These are phyloP conservation scores for Trichoderma koningii DNA, from an alignment of 2,329 filamentous ascomycete genomes.

Conservation along the genomic window DNA sequence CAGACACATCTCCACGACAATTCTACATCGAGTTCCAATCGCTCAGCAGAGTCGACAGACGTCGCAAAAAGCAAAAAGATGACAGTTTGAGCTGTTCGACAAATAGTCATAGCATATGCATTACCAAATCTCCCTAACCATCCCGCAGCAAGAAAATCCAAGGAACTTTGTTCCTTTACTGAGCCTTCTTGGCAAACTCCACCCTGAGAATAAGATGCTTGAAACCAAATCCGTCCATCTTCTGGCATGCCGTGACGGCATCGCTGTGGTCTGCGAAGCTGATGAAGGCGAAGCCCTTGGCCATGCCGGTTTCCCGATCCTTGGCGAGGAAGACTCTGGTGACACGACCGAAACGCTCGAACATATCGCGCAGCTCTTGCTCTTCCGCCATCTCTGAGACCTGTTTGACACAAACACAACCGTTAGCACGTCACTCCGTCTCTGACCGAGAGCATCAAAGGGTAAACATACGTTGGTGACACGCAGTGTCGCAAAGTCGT, in stretches of 20 bases:
- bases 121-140: slow-evolving; percentile 36
- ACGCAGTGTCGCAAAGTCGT: slow-evolving; percentile 92
- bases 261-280: slow-evolving; percentile 89
- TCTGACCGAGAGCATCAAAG: background rate
- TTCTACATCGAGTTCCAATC: background rate
- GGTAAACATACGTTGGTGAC: slow-evolving; percentile 79
- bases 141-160: slow-evolving; percentile 38
- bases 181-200: slow-evolving; percentile 80
- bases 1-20: background rate
- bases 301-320: slow-evolving; percentile 91
- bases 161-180: slow-evolving; percentile 35
- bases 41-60: background rate
- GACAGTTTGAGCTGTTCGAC: slow-evolving; percentile 24
- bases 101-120: slow-evolving; percentile 28
- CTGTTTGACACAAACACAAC: slow-evolving; percentile 46
- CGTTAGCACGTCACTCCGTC: background rate
- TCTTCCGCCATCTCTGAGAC: slow-evolving; percentile 98
- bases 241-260: slow-evolving; percentile 88
- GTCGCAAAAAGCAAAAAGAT: background rate
- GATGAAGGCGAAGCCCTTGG: slow-evolving; percentile 99
- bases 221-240: slow-evolving; percentile 96
- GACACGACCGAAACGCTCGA: slow-evolving; percentile 94
- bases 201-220: slow-evolving; percentile 84
- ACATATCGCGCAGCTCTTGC: slow-evolving; percentile 92
- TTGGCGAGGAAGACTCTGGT: slow-evolving; percentile 97